A percentile compares a stretch with the other conserved stretches of the same genome.
Conservation (phyloP, 176 grass and related monocot genomes). For the Carex myosuroides region DNA sequence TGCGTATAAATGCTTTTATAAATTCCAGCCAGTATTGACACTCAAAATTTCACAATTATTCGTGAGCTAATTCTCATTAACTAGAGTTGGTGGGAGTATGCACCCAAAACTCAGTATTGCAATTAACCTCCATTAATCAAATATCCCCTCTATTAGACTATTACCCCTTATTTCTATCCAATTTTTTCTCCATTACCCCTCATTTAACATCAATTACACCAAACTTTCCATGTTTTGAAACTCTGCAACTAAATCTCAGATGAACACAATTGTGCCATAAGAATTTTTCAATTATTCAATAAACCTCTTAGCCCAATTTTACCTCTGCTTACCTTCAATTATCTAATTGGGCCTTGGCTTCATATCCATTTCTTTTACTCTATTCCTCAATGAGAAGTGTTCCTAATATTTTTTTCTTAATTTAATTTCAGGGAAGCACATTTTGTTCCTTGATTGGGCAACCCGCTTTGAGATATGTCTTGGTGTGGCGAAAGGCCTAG, state of each 20-base stretch:
- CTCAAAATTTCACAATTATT: not conserved
- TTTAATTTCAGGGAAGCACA: conserved; percentile 37
- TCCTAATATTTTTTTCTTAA: not conserved
- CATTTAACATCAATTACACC: not conserved
- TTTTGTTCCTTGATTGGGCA: conserved; percentile 47
- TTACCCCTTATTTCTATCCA: not conserved
- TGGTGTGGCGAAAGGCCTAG: conserved; percentile 54
- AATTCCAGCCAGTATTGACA: not conserved
- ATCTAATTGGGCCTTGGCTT: not conserved
- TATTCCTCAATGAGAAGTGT: not conserved
- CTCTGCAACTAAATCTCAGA: not conserved
- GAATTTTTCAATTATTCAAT: not conserved
- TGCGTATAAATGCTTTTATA: conserved; percentile 21
- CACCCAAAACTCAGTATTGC: not conserved
- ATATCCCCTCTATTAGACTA: too few species aligned
- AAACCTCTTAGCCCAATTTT: not conserved
- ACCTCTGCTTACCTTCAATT: not conserved
- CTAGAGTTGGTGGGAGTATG: not conserved
- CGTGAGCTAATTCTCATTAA: not conserved
- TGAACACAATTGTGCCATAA: not conserved
- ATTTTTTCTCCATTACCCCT: not conserved
- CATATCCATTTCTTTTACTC: not conserved
- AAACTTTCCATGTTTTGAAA: not conserved
- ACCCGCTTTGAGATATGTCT: conserved; percentile 78
- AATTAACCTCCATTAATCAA: too few species aligned